A percentile compares a stretch with the other conserved stretches of the same genome.
These are phyloP conservation scores for Umbelopsis sp. DNA, from an alignment of 371 early-diverging fungal species.

Conservation along the genomic window DNA sequence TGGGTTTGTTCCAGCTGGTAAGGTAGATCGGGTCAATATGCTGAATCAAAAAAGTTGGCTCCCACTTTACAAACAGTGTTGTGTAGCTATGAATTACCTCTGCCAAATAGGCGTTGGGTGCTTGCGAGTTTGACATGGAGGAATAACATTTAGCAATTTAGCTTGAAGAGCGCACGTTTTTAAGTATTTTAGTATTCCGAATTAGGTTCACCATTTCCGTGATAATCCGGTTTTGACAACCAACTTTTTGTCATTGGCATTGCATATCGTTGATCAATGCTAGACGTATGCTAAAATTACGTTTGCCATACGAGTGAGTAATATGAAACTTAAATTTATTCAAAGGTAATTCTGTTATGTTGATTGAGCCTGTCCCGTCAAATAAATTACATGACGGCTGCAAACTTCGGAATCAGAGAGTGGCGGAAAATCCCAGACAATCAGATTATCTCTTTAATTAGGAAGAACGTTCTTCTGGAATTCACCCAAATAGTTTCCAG, in stretches of 20 bases:
- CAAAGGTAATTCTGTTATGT: not conserved
- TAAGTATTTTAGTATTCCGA: slow-evolving; percentile 3
- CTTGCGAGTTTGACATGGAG: not conserved
- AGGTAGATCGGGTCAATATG: not conserved
- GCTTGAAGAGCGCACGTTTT: not conserved
- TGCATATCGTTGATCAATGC: slow-evolving; percentile 4
- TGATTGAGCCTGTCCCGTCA: not conserved
- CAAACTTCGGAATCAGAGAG: not conserved
- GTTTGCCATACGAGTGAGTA: no score
- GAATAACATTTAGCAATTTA: not conserved
- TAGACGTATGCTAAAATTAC: no score
- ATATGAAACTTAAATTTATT: not conserved
- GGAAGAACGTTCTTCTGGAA: slow-evolving; percentile 49
- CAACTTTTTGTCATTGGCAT: no score
- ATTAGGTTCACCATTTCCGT: slow-evolving; percentile 5
- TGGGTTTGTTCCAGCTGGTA: slow-evolving; percentile 33
- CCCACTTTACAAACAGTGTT: no score
- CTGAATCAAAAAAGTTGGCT: no score
- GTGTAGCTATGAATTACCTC: no score
- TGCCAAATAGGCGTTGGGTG: no score
- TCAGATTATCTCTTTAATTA: slow-evolving; percentile 16
- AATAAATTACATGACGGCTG: not conserved
- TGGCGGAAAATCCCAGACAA: not conserved
- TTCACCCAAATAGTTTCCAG: slow-evolving; percentile 49
- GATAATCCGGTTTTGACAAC: not conserved